Evolutionary conservation across 306 rosid genomes (phyloP), one percentile per base, ranked within the genome.

Genomic region (Sicyos edulis): DNA sequence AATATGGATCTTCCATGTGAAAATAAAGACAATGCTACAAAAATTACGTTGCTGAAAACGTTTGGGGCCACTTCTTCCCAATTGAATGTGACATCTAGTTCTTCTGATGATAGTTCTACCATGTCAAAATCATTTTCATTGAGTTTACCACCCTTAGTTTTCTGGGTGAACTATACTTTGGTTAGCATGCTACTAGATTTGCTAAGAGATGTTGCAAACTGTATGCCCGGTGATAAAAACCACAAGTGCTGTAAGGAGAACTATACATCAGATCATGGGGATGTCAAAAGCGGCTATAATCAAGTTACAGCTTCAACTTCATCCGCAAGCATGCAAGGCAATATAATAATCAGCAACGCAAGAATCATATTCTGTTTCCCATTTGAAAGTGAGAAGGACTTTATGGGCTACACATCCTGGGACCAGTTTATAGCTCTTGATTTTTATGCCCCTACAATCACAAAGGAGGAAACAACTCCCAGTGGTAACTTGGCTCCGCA

Each of bases 311-410:
- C 88, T 58, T 71, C 83, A 58, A 80, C 90, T 80, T 72, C 91
- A 80, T 62, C 85, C 58, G 81, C 85, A 54, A 76, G 83, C 71
- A 54, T 81, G 66, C 78, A 40, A 50, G 92, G 97, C 64, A 87
- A 88, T 84, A 82, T 93, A 81, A 78, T 84, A 47, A 78, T 88
- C 59, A 78, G 86, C 32, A 79, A 74, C 77, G 96, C 97, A 57
- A 85, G 96, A 80, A 83, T 93, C 17, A 76, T 93, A 50, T 85
- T 93, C 32, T 93, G 98, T 83, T 93, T 93, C 74, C 91, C 88
- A 78, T 77, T 82, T 19, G 89, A 84, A 80, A 79, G 79, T 53
- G 79, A 59, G n/a, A 74, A 71, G 63, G 86, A 77, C 71, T 74
- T 44, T 61, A 69, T 73, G 11, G 74, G 77, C 61, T 86, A 79